Evolutionary conservation across 495 filamentous ascomycete genomes (phyloP).

Genomic region (Massariosphaeria phaeospora): DNA sequence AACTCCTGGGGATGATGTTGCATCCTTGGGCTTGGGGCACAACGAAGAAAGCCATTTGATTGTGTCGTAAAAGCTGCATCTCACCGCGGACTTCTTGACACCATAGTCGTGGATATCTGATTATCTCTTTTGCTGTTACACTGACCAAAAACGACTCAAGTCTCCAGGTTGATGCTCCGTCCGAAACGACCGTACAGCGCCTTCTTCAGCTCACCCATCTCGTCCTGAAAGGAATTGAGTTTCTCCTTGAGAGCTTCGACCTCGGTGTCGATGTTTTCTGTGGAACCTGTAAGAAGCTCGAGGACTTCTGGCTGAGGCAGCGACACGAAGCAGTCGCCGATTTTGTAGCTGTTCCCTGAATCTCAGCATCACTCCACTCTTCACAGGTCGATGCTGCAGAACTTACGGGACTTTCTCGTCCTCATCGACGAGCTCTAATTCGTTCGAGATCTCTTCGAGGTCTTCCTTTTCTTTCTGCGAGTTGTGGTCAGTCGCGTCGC

Average conservation of each 20-base stretch:
- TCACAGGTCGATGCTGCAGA: constrained; percentile 7
- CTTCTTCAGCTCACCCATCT: constrained; percentile 83
- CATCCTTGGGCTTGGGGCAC: no score
- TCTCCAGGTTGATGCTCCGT: constrained; percentile 90
- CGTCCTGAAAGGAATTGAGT: constrained; percentile 66
- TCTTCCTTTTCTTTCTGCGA: constrained; percentile 96
- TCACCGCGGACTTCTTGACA: no score
- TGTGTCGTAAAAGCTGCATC: no score
- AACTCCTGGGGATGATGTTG: no score
- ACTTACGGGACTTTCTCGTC: constrained; percentile 85
- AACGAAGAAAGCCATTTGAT: no score
- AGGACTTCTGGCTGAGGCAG: constrained; percentile 79
- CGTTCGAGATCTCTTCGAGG: constrained; percentile 81
- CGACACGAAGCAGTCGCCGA: constrained; percentile 91
- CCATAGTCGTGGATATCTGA: no score
- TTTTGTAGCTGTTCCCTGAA: constrained; percentile 67
- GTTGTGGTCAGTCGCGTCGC: not conserved
- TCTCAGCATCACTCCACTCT: not conserved
- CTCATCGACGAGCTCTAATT: constrained; percentile 92
- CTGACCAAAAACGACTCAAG: constrained; percentile 56
- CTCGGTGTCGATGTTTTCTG: constrained; percentile 67
- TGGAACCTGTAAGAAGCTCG: constrained; percentile 67
- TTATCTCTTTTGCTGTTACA: no score
- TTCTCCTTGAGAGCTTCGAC: constrained; percentile 72
- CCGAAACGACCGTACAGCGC: constrained; percentile 91